Conservation (phyloP, 1,284 basidiomycete genomes). For the Boletus semigastroideus region DNA sequence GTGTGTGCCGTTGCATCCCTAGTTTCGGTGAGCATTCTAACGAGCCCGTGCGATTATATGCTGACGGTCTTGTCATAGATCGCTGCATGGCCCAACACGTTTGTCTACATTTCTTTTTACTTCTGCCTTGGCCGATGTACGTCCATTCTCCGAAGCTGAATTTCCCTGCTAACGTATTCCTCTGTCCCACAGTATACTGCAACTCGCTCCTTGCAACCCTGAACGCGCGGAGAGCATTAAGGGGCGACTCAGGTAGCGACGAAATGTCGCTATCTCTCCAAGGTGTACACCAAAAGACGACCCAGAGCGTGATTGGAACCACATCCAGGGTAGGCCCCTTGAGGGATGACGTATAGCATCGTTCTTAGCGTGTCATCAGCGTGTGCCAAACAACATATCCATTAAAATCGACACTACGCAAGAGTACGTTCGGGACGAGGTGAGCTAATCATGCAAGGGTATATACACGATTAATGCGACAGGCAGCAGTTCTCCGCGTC, state of each 20-base stretch:
- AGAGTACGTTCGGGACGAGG: constrained; percentile 31
- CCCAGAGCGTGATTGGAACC: constrained; percentile 17
- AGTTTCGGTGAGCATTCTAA: constrained; percentile 37
- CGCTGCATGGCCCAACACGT: constrained; percentile 39
- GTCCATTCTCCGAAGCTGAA: constrained; percentile 11
- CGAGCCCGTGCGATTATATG: not conserved
- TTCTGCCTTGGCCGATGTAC: constrained; percentile 50
- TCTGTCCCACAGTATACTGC: constrained; percentile 41
- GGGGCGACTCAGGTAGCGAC: constrained; percentile 27
- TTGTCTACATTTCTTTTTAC: constrained; percentile 54
- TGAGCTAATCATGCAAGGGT: constrained; percentile 5
- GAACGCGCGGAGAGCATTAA: constrained; percentile 45
- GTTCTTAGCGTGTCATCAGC: constrained; percentile 20
- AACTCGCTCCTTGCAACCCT: constrained; percentile 53
- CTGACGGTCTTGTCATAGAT: constrained; percentile 30
- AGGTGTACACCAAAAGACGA: constrained; percentile 29
- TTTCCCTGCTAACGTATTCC: not conserved
- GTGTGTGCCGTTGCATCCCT: constrained; percentile 46
- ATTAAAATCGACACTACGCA: constrained; percentile 37
- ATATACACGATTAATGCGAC: constrained; percentile 1
- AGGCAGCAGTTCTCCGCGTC: constrained; percentile 21
- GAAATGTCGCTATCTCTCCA: constrained; percentile 36
- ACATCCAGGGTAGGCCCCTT: constrained; percentile 16
- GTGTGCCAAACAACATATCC: constrained; percentile 32
- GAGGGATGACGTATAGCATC: not conserved